Evolutionary conservation across 140 eudicot species (phyloP).

Genomic region (Anethum foeniculum): DNA sequence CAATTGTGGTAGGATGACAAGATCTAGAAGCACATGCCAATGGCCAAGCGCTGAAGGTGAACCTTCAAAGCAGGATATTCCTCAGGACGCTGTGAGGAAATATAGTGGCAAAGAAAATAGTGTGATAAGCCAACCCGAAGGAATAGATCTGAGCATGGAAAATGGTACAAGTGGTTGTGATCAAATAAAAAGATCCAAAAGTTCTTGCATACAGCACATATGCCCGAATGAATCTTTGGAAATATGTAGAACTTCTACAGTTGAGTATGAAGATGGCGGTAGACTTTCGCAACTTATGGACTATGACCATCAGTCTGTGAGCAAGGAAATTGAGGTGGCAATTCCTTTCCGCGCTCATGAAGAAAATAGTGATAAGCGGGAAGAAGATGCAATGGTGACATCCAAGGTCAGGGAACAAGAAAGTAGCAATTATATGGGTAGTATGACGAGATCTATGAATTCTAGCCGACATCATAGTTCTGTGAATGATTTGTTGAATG

Average conservation of each 20-base stretch:
- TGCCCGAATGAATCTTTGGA: conserved; percentile 19
- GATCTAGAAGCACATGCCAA: conserved; percentile 29
- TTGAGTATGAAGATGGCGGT: conserved; percentile 21
- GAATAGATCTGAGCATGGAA: conserved; percentile 23
- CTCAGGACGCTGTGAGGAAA: conserved; percentile 20
- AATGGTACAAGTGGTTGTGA: conserved; percentile 18
- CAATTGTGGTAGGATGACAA: conserved; percentile 20
- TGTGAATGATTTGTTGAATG: conserved; percentile 17
- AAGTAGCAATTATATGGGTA: conserved; percentile 17
- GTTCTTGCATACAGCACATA: conserved; percentile 21
- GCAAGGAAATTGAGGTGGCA: conserved; percentile 18
- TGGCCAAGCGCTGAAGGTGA: conserved; percentile 18
- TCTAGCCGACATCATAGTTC: conserved; percentile 25
- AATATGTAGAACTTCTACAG: conserved; percentile 16
- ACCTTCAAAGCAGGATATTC: conserved; percentile 18
- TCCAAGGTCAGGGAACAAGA: conserved; percentile 23
- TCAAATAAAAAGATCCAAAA: conserved; percentile 25
- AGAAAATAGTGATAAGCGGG: conserved; percentile 25
- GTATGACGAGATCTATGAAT: conserved; percentile 36
- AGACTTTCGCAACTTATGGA: conserved; percentile 16
- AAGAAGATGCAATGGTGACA: conserved; percentile 19
- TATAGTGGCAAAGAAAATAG: conserved; percentile 18
- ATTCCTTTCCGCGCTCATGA: conserved; percentile 16
- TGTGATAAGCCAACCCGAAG: conserved; percentile 12
- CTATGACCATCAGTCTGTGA: conserved; percentile 15